These are phyloP conservation scores for Aureobasidium sp. DNA, from an alignment of 2,329 filamentous ascomycete genomes.

Conservation along the genomic window DNA sequence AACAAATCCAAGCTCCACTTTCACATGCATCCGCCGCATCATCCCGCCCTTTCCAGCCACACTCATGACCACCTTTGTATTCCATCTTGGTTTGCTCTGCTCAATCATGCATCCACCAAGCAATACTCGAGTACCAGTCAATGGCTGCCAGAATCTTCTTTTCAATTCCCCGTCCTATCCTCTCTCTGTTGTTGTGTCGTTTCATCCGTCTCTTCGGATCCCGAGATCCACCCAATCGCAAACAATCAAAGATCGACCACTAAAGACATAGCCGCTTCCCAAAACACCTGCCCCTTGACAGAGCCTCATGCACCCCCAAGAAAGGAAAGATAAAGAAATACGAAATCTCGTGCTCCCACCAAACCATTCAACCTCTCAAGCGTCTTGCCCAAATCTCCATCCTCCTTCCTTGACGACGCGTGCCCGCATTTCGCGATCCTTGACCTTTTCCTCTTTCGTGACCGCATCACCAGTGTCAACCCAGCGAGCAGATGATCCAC, in stretches of 20 bases:
- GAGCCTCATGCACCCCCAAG: constrained; percentile 1
- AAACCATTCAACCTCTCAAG: not conserved
- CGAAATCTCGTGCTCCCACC: constrained; percentile 2
- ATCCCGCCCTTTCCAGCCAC: not conserved
- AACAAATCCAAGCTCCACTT: constrained; percentile 1
- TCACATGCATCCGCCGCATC: not conserved
- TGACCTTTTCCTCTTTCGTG: constrained; percentile 79
- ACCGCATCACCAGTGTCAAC: constrained; percentile 63
- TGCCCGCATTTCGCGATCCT: constrained; percentile 72
- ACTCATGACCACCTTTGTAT: too few species aligned
- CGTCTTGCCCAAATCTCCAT: constrained; percentile 57
- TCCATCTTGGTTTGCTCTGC: too few species aligned
- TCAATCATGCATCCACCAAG: not conserved
- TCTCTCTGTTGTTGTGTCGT: constrained; percentile 5
- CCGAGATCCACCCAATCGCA: constrained; percentile 3
- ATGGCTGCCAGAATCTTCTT: constrained; percentile 1
- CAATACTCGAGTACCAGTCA: not conserved
- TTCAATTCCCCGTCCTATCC: not conserved
- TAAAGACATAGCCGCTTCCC: constrained; percentile 9
- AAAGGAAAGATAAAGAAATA: constrained; percentile 9
- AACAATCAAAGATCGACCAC: constrained; percentile 13
- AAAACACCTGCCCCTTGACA: not conserved
- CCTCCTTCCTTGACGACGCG: constrained; percentile 74
- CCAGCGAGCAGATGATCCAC: constrained; percentile 96
- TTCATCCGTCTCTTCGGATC: not conserved